Conservation (phyloP, 306 rosid genomes). For the Cucurbita argyrosperma region DNA sequence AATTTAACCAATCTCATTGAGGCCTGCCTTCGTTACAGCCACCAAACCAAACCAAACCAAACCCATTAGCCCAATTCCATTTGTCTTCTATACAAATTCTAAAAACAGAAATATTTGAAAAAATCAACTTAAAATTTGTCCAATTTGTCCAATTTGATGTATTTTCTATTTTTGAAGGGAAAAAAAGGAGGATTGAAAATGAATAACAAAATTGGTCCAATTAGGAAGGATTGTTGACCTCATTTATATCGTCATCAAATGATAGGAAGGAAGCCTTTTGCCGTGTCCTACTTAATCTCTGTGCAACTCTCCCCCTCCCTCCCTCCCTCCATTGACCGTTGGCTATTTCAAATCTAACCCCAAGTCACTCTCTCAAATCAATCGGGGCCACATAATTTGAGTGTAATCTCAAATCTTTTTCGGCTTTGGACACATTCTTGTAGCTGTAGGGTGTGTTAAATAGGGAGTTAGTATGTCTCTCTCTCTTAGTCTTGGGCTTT, state of each 20-base stretch:
- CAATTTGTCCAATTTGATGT: too few species aligned
- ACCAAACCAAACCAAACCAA: not conserved
- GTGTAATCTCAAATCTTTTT: not conserved
- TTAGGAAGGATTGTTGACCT: not conserved
- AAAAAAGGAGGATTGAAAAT: not conserved
- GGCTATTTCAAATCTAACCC: not conserved
- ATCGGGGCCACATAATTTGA: not conserved
- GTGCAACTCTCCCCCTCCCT: not conserved
- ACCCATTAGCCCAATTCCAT: not conserved
- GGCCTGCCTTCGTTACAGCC: not conserved
- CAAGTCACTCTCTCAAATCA: not conserved
- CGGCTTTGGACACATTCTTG: not conserved
- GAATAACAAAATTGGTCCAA: not conserved
- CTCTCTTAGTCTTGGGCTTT: not conserved
- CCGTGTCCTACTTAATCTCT: not conserved
- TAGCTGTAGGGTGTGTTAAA: not conserved
- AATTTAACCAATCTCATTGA: not conserved
- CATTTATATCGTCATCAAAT: not conserved
- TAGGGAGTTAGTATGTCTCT: not conserved
- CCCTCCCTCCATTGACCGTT: not conserved
- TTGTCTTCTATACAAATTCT: not conserved
- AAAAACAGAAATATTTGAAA: not conserved
- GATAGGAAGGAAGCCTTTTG: not conserved
- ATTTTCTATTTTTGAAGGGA: not conserved
- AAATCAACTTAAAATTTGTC: not conserved